A percentile compares a stretch with the other conserved stretches of the same genome.
These are phyloP conservation scores for Medicago ruthenica DNA, from an alignment of 306 rosid genomes.

Conservation along the genomic window DNA sequence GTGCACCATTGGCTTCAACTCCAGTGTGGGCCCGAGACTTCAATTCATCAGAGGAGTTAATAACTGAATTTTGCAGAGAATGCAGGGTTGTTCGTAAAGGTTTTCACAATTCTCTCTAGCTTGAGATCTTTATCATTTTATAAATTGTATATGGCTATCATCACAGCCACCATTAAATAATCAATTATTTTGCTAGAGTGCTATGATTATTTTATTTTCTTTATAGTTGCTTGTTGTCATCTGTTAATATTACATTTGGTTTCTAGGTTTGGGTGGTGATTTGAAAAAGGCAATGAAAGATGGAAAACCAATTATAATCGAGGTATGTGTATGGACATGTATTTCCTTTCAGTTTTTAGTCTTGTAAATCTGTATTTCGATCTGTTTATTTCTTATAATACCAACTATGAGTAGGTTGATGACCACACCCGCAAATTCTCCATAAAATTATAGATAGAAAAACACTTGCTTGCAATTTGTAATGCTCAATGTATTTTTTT, in stretches of 20 bases:
- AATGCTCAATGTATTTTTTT: no score
- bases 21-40: conserved; percentile 95
- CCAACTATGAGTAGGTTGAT: no score
- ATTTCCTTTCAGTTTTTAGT: conserved; percentile 13
- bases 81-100: conserved; percentile 98
- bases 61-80: conserved; percentile 96
- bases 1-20: conserved; percentile 90
- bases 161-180: not conserved
- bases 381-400: not conserved
- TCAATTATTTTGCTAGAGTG: conserved; percentile 1
- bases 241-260: conserved; percentile 40
- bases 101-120: conserved; percentile 38
- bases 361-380: not conserved
- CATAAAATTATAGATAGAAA: no score
- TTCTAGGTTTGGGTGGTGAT: conserved; percentile 94
- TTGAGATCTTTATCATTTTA: conserved; percentile 25
- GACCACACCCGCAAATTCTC: no score
- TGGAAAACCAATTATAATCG: conserved; percentile 97
- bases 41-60: conserved; percentile 82
- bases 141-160: conserved; percentile 11
- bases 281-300: conserved; percentile 99
- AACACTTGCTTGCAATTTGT: no score
- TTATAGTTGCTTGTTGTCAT: not conserved
- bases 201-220: conserved; percentile 19
- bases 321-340: conserved; percentile 55